Conservation (phyloP, 257 asterid species). For the Hygrophila difformis region DNA sequence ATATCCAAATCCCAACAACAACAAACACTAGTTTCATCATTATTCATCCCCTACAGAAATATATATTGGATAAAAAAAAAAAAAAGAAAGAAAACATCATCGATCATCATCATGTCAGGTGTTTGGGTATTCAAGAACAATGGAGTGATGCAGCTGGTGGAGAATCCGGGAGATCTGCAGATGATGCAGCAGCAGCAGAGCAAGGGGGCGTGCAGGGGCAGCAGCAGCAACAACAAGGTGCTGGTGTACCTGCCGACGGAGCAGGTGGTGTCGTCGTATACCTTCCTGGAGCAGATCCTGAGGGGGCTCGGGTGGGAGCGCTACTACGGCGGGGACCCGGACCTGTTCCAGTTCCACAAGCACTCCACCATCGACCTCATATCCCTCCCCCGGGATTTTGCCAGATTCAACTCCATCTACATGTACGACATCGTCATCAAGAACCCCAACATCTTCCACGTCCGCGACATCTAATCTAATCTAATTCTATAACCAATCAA, state of each 20-base stretch:
- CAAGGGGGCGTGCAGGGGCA: neutral
- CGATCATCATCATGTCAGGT: slow-evolving; percentile 68
- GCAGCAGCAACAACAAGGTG: slow-evolving; percentile 42
- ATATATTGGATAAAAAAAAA: no score
- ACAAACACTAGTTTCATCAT: no score
- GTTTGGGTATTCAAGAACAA: slow-evolving; percentile 81
- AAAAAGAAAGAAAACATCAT: slow-evolving; percentile 26
- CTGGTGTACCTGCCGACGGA: slow-evolving; percentile 64
- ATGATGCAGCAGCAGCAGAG: no score
- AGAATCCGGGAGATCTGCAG: slow-evolving; percentile 28
- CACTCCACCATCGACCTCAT: slow-evolving; percentile 70
- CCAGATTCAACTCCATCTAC: slow-evolving; percentile 64
- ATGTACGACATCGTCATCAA: slow-evolving; percentile 92
- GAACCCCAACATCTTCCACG: slow-evolving; percentile 82
- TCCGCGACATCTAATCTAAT: slow-evolving; percentile 59
- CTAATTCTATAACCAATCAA: no score
- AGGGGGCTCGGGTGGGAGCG: slow-evolving; percentile 75
- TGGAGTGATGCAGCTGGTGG: slow-evolving; percentile 69
- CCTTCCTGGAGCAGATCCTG: slow-evolving; percentile 46
- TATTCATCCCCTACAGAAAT: no score
- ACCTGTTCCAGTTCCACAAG: slow-evolving; percentile 73
- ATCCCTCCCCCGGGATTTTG: slow-evolving; percentile 61
- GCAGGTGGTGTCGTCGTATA: slow-evolving; percentile 57
- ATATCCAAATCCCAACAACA: no score
- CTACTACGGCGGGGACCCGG: slow-evolving; percentile 58